Evolutionary conservation across 495 filamentous ascomycete species (phyloP), one percentile per base, ranked within the genome.

Genomic region (Terfezia boudieri): DNA sequence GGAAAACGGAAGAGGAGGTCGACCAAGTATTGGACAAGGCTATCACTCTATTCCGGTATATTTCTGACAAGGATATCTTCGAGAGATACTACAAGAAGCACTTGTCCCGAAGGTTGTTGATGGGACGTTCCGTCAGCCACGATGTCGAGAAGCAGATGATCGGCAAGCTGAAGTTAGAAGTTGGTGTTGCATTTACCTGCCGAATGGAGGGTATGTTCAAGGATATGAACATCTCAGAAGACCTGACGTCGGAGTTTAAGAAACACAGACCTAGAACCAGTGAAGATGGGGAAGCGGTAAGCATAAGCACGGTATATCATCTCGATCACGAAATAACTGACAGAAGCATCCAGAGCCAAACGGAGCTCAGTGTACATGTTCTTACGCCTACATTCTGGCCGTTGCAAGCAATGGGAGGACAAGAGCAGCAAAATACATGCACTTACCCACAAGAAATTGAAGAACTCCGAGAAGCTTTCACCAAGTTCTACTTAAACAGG

Each of bases 81-180:
- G 92, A 99, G 67, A 74, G 83, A 2, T 96, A 99, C 68, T 96
- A 96, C 70, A 95, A 96, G 71, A 96, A 94, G 65, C 90, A 99
- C 70, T 74, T 99, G 0, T 86, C 83, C 36, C 77, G 82, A 53
- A 76, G 92, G 12, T 69, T 99, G 43, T 70, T 99, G 20, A 84
- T 86, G 74, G 80, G 80, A 59, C 86, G 86, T 52, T 85, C 86
- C 0, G 76, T 86, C 55, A 92, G 84, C 61, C 83, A 82, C 62
- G 87, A 94, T 63, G 81, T 81, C 0, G 90, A 99, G 69, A 84
- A 88, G 62, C 82, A 89, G 58, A 94, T 99, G 82, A 92, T 96
- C 50, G 82, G 79, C 2, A 81, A 89, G 56, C 92, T 99, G 84
- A 94, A 94, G 70, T 74, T 87, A 59, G 88, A 94, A 66, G 76